Conservation (phyloP, 2,329 filamentous ascomycete species). For the Monosporascus sp. region DNA sequence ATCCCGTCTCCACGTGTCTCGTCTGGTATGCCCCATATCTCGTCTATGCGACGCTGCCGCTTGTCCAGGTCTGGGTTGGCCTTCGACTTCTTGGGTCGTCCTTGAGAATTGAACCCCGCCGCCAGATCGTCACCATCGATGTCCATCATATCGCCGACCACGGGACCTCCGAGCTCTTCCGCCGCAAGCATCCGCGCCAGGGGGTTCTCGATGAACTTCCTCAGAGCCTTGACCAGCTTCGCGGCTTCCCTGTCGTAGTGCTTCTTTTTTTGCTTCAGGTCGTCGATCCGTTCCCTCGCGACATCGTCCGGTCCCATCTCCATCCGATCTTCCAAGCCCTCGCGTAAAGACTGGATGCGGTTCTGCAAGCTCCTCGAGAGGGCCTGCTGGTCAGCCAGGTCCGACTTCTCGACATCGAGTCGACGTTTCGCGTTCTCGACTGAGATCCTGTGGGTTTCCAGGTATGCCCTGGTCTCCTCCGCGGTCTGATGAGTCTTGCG, state of each 20-base stretch:
- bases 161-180: slow-evolving; percentile 77
- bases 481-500: slow-evolving; percentile 62
- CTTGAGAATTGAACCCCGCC: slow-evolving; percentile 55
- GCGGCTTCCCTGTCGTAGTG: slow-evolving; percentile 57
- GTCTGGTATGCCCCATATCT: slow-evolving; percentile 50
- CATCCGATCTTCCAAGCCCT: slow-evolving; percentile 51
- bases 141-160: slow-evolving; percentile 69
- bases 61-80: slow-evolving; percentile 40
- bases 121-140: slow-evolving; percentile 54
- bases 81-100: slow-evolving; percentile 48
- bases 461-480: slow-evolving; percentile 56
- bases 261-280: slow-evolving; percentile 54
- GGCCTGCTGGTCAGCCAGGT: slow-evolving; percentile 49
- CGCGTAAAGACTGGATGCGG: slow-evolving; percentile 55
- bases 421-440: slow-evolving; percentile 39
- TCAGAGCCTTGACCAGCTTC: slow-evolving; percentile 57
- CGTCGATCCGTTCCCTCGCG: slow-evolving; percentile 55
- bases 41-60: slow-evolving; percentile 56
- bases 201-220: slow-evolving; percentile 64
- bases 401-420: slow-evolving; percentile 46
- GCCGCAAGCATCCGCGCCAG: slow-evolving; percentile 74
- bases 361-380: slow-evolving; percentile 46
- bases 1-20: slow-evolving; percentile 16
- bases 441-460: slow-evolving; percentile 39
- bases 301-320: slow-evolving; percentile 57